A percentile compares a stretch with the other conserved stretches of the same genome.
Conservation (phyloP, 2,329 filamentous ascomycete species). For the Mycogone perniciosa region DNA sequence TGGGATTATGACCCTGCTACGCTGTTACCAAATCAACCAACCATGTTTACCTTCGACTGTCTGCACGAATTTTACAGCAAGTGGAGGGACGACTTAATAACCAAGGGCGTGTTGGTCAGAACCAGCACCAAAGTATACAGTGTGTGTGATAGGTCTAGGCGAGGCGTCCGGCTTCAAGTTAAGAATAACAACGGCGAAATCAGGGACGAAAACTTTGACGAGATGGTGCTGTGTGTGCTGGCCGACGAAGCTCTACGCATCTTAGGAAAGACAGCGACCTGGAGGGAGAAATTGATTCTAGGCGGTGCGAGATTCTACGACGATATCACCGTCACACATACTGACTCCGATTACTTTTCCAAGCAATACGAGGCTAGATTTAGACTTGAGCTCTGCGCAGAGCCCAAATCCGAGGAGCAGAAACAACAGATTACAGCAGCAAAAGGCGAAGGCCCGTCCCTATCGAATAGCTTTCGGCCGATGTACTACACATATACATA, state of each 20-base stretch:
- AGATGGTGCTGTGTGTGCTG: conserved; percentile 58
- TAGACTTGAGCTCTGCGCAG: conserved; percentile 43
- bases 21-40: conserved; percentile 51
- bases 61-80: conserved; percentile 54
- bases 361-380: conserved; percentile 61
- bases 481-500: conserved; percentile 63
- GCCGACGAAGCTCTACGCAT: conserved; percentile 60
- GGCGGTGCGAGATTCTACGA: conserved; percentile 64
- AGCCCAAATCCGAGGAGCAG: conserved; percentile 36
- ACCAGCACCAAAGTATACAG: conserved; percentile 49
- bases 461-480: conserved; percentile 51
- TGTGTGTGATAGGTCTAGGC: conserved; percentile 44
- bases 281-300: conserved; percentile 60
- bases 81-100: conserved; percentile 49
- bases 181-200: conserved; percentile 45
- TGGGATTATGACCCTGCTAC: conserved; percentile 53
- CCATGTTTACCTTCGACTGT: conserved; percentile 61
- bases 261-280: conserved; percentile 49
- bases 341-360: conserved; percentile 58
- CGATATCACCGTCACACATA: conserved; percentile 66
- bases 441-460: conserved; percentile 37
- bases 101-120: conserved; percentile 49
- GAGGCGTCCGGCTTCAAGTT: conserved; percentile 47
- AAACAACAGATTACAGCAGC: conserved; percentile 34
- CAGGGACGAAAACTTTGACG: conserved; percentile 52